phyloP scores from a whole-genome alignment of 2,329 filamentous ascomycete species.

The Clonostachys sp. region DNA sequence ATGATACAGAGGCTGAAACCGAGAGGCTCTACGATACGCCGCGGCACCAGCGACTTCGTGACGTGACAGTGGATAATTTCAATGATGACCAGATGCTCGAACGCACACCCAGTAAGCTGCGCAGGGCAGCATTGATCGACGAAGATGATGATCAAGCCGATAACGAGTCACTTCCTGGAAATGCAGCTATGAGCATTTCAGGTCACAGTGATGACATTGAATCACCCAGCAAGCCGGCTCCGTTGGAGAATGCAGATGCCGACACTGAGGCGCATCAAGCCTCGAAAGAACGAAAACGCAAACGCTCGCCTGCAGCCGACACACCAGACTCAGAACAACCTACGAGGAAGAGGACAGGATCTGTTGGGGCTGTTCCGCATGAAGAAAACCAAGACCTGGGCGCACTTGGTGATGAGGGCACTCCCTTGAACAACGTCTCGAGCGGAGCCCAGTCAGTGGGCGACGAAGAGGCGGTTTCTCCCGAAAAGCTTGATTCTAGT shows the following conservation, averaged over 20 bases:
- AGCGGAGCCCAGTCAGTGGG: slow-evolving; percentile 33
- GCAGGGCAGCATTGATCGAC: slow-evolving; percentile 36
- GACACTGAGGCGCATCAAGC: slow-evolving; percentile 24
- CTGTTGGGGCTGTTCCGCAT: slow-evolving; percentile 30
- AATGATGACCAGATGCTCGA: slow-evolving; percentile 52
- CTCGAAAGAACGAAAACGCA: slow-evolving; percentile 40
- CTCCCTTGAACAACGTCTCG: slow-evolving; percentile 15
- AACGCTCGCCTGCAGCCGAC: slow-evolving; percentile 40
- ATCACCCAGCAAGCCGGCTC: slow-evolving; percentile 24
- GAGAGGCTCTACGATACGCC: slow-evolving; percentile 91
- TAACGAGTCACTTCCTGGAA: slow-evolving; percentile 14
- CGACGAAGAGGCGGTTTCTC: slow-evolving; percentile 22
- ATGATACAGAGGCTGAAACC: slow-evolving; percentile 84
- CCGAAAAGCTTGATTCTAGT: slow-evolving; percentile 15
- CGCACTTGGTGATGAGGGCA: slow-evolving; percentile 16
- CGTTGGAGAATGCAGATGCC: slow-evolving; percentile 14
- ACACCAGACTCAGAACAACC: slow-evolving; percentile 41
- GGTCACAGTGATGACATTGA: slow-evolving; percentile 29
- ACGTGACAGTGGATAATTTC: slow-evolving; percentile 55
- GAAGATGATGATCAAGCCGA: slow-evolving; percentile 29
- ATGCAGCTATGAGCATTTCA: slow-evolving; percentile 26
- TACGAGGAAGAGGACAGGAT: slow-evolving; percentile 48
- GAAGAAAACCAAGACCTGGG: slow-evolving; percentile 20
- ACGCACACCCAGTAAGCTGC: slow-evolving; percentile 73
- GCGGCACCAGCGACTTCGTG: slow-evolving; percentile 56